Conservation (phyloP, 495 filamentous ascomycete genomes). For the Penicillium robsamsonii region DNA sequence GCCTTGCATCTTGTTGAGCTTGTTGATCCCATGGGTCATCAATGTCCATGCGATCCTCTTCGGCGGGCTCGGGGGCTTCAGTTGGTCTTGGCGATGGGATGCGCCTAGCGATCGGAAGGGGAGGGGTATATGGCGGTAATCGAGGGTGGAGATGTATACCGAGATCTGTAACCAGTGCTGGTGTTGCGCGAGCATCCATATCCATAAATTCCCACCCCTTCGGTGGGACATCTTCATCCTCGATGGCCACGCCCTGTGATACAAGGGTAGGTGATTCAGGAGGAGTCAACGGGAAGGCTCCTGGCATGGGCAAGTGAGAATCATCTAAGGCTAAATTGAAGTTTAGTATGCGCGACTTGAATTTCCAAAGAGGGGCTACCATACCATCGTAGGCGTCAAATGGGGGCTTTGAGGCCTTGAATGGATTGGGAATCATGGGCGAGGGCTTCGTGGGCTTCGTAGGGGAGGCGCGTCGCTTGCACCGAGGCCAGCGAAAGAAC, state of each 20-base stretch:
- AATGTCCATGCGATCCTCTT: constrained; percentile 15
- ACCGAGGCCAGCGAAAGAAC: constrained; percentile 2
- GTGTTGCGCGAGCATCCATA: constrained; percentile 11
- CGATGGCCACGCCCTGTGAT: neutral
- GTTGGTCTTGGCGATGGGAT: constrained; percentile 5
- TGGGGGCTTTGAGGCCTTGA: neutral
- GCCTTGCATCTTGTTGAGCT: constrained; percentile 13
- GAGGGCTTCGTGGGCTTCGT: neutral
- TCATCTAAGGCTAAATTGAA: constrained; percentile 1
- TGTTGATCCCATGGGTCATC: constrained; percentile 30
- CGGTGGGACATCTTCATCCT: constrained; percentile 8
- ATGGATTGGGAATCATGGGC: neutral
- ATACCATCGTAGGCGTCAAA: neutral
- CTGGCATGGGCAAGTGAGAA: constrained; percentile 14
- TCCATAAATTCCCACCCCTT: constrained; percentile 13
- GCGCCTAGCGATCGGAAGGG: constrained; percentile 3
- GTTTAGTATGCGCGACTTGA: constrained; percentile 2
- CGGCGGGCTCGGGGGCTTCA: constrained; percentile 1
- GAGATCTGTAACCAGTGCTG: constrained; percentile 22
- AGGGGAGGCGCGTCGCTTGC: constrained; percentile 5
- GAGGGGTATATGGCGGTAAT: constrained; percentile 9
- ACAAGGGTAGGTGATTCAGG: constrained; percentile 20
- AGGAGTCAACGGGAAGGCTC: constrained; percentile 24
- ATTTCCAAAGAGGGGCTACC: neutral
- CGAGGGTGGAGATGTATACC: constrained; percentile 23